A percentile compares a stretch with the other conserved stretches of the same genome.
phyloP scores from a whole-genome alignment of 805 yeast species.

The Sungouiozyma ichnusensis region DNA sequence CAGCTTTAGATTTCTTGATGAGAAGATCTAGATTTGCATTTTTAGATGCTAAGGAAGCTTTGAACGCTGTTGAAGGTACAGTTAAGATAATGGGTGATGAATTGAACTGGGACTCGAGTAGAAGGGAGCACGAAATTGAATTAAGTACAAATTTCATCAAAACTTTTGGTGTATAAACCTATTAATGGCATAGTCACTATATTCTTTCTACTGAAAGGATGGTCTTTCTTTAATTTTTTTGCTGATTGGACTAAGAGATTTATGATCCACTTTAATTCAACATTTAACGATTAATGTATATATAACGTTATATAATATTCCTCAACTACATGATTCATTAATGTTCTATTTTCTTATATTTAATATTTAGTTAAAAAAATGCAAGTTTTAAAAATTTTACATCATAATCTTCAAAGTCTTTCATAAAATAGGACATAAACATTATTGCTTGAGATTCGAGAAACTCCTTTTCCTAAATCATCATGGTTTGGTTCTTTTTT shows the following conservation, averaged over 20 bases:
- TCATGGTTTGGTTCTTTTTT: constrained; percentile 39
- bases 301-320: neutral
- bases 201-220: neutral
- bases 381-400: neutral
- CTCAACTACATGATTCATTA: neutral
- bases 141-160: constrained; percentile 50
- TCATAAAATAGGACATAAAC: constrained; percentile 67
- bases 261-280: neutral
- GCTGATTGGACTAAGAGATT: neutral
- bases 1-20: constrained; percentile 82
- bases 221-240: neutral
- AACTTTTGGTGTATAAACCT: constrained; percentile 41
- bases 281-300: neutral
- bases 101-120: constrained; percentile 59
- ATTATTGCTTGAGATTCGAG: constrained; percentile 40
- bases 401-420: constrained; percentile 11
- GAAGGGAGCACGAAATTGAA: constrained; percentile 38
- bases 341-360: neutral
- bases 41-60: constrained; percentile 77
- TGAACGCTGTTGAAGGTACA: constrained; percentile 70
- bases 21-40: constrained; percentile 92
- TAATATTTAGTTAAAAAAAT: no score
- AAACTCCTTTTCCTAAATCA: constrained; percentile 30
- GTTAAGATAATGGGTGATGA: constrained; percentile 77
- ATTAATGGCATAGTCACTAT: neutral